A percentile compares a stretch with the other conserved stretches of the same genome.
These are phyloP conservation scores for Truncatella angustata DNA, from an alignment of 2,329 filamentous ascomycete genomes.

Conservation along the genomic window DNA sequence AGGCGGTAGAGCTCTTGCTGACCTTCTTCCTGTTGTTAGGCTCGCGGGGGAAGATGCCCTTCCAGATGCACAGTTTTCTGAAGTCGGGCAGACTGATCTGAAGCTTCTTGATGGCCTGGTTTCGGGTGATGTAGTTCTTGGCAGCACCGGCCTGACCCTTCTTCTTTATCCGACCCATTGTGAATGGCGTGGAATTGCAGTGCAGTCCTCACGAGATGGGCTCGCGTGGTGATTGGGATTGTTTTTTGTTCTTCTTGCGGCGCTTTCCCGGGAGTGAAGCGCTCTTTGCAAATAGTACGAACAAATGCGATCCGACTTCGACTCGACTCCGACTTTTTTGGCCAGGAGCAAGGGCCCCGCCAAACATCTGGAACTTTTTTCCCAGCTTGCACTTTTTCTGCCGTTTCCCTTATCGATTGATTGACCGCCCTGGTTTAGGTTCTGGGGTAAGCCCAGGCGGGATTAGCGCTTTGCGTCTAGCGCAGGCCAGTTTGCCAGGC, in stretches of 20 bases:
- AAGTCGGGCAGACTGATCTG: conserved; percentile 97
- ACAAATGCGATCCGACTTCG: no score
- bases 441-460: conserved; percentile 5
- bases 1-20: conserved; percentile 82
- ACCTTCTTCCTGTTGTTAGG: conserved; percentile 97
- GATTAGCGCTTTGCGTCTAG: not conserved
- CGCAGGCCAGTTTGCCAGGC: no score
- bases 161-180: conserved; percentile 81
- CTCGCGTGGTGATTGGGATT: no score
- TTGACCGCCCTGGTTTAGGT: not conserved
- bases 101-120: conserved; percentile 94
- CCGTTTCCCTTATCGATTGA: conserved; percentile 1
- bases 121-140: conserved; percentile 98
- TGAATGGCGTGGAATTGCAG: conserved; percentile 11
- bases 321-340: conserved; percentile 1
- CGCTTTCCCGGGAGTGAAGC: not conserved
- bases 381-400: conserved; percentile 13
- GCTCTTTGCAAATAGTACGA: no score
- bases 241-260: no score
- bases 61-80: conserved; percentile 98
- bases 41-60: conserved; percentile 97
- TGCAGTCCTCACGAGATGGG: not conserved
- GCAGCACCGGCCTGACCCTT: conserved; percentile 89
- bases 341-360: conserved; percentile 3
- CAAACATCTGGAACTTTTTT: conserved; percentile 21